These are phyloP conservation scores for Melanopsichium pennsylvanicum DNA, from an alignment of 1,284 basidiomycete species.

Conservation along the genomic window DNA sequence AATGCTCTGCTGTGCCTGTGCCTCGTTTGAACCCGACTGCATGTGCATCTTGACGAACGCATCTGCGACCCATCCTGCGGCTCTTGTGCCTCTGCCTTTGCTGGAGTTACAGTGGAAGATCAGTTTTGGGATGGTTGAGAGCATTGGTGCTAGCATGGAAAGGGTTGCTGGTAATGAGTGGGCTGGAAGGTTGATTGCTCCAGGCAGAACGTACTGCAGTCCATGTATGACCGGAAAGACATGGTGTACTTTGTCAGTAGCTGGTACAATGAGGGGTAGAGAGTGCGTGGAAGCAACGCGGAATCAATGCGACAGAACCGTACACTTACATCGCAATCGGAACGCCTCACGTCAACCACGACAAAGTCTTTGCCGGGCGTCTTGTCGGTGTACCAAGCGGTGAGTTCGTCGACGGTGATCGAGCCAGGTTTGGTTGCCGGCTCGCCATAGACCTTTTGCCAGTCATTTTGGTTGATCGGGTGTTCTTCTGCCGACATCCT, in stretches of 20 bases:
- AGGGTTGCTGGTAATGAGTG: slow-evolving; percentile 65
- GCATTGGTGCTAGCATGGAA: slow-evolving; percentile 51
- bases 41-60: slow-evolving; percentile 44
- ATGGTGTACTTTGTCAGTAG: neutral
- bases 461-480: slow-evolving; percentile 35
- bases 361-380: slow-evolving; percentile 43
- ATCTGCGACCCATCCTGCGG: slow-evolving; percentile 62
- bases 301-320: too few relatives aligned
- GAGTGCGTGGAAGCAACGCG: too few relatives aligned
- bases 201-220: slow-evolving; percentile 55
- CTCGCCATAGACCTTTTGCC: slow-evolving; percentile 39
- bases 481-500: slow-evolving; percentile 25
- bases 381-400: slow-evolving; percentile 26
- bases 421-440: slow-evolving; percentile 30
- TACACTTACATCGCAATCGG: slow-evolving; percentile 51
- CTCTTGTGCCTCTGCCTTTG: slow-evolving; percentile 53
- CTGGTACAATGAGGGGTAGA: neutral
- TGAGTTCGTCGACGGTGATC: slow-evolving; percentile 42
- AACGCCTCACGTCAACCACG: slow-evolving; percentile 51
- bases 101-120: slow-evolving; percentile 65
- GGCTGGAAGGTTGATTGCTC: slow-evolving; percentile 66
- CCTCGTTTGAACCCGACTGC: slow-evolving; percentile 5
- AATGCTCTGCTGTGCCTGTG: slow-evolving; percentile 21
- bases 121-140: slow-evolving; percentile 57
- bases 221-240: neutral